A percentile compares a stretch with the other conserved stretches of the same genome.
phyloP scores from a whole-genome alignment of 2,329 filamentous ascomycete genomes.

The Colletotrichum shisoi region DNA sequence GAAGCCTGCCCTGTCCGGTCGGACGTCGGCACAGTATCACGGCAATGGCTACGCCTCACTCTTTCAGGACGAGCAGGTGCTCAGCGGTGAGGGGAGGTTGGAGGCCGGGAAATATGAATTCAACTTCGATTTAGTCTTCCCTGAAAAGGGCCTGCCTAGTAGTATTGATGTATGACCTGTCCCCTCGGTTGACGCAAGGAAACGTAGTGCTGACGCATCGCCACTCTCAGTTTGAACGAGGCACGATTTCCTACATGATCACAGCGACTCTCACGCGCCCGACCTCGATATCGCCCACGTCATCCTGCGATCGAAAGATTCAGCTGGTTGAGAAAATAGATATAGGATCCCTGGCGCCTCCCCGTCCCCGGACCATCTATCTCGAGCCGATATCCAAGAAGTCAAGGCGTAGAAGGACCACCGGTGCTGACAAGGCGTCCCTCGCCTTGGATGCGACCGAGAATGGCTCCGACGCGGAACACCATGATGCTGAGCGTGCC shows the following conservation, averaged over 20 bases:
- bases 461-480: constrained; percentile 45
- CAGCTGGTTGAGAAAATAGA: constrained; percentile 84
- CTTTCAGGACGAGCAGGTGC: constrained; percentile 81
- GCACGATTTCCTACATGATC: constrained; percentile 89
- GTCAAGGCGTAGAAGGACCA: constrained; percentile 67
- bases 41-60: constrained; percentile 81
- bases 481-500: constrained; percentile 42
- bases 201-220: constrained; percentile 17
- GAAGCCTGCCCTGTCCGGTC: constrained; percentile 52
- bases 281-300: constrained; percentile 81
- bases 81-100: constrained; percentile 80
- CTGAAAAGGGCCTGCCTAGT: constrained; percentile 76
- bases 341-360: constrained; percentile 75
- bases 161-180: constrained; percentile 83
- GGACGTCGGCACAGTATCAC: constrained; percentile 64
- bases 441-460: constrained; percentile 55
- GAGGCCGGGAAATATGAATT: constrained; percentile 81
- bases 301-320: constrained; percentile 82
- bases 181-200: constrained; percentile 9
- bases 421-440: constrained; percentile 55
- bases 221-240: constrained; percentile 81
- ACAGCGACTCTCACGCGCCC: constrained; percentile 89
- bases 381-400: constrained; percentile 84
- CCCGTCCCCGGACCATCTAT: constrained; percentile 82
- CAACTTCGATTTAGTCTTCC: constrained; percentile 76